Evolutionary conservation across 1,139 yeast genomes (phyloP).

Genomic region (Citeromyces hawaiiensis): DNA sequence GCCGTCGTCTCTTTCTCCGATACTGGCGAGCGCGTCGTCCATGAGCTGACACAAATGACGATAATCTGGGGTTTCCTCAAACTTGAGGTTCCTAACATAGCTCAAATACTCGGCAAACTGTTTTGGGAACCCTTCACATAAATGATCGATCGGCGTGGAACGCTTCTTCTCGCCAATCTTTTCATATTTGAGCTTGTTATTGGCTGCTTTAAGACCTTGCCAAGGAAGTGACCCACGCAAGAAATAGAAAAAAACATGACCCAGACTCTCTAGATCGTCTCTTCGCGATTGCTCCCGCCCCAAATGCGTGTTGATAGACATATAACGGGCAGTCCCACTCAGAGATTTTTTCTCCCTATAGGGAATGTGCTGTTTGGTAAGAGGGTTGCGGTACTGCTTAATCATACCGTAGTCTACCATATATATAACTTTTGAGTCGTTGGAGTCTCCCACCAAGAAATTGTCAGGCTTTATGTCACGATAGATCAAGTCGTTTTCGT

Average conservation of each 20-base stretch:
- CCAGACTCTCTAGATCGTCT: conserved; percentile 90
- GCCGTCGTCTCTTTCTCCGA: conserved; percentile 70
- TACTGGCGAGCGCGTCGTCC: conserved; percentile 56
- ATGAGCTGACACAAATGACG: conserved; percentile 69
- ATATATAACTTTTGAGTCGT: conserved; percentile 36
- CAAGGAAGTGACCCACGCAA: conserved; percentile 91
- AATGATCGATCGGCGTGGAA: conserved; percentile 64
- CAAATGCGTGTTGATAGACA: conserved; percentile 94
- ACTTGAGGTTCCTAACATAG: conserved; percentile 70
- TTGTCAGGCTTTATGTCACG: conserved; percentile 96
- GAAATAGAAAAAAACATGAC: conserved; percentile 91
- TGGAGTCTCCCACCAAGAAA: conserved; percentile 65
- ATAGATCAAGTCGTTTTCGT: conserved; percentile 80
- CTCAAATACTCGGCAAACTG: conserved; percentile 82
- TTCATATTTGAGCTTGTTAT: conserved; percentile 91
- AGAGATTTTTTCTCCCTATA: conserved; percentile 71
- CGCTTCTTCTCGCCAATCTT: conserved; percentile 93
- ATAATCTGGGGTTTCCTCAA: conserved; percentile 93
- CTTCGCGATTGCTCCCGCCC: conserved; percentile 95
- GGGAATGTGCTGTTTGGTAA: conserved; percentile 44
- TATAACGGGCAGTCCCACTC: conserved; percentile 94
- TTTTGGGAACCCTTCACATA: conserved; percentile 73
- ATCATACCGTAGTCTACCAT: conserved; percentile 57
- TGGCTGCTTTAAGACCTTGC: conserved; percentile 98
- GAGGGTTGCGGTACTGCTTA: conserved; percentile 52